Base-by-base conservation (phyloP, 257 asterid species). In the Fraxinus anomala region DNA sequence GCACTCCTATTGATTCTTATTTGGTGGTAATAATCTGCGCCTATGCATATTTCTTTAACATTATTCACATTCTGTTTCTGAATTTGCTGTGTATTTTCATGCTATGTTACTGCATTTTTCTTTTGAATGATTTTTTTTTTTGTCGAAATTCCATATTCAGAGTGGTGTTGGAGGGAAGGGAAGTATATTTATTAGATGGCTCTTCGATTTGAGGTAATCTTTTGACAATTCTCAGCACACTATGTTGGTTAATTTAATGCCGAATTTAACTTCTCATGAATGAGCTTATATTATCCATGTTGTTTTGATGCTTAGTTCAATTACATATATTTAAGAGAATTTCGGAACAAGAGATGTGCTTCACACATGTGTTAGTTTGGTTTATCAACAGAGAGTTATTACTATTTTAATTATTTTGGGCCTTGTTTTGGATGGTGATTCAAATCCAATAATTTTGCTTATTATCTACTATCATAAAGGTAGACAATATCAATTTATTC, bases 161-260 rank as follows among this genome's bases (percentile, higher is more conserved):
- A 56, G 66, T 21, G 28, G 66, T 56, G 66, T 28, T 56, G 28
- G 12, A 21, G 26, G 66, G 66, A 23, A 56, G 26, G 66, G 24
- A 47, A 47, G 54, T 47, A 47, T 8, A 31, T 72, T 26, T 37
- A 26, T 78, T 56, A 71, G 65, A 83, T 85, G 89, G 89, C 89
- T 74, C 86, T 87, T 72, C 87, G 84, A 40, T 87, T 87, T 79
- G 91, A 85, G 88, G 87, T 87, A 73, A 26, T 5, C n/a, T 33
- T 8, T 28, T 44, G 8, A 14, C 59, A 51, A n/a, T 14, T 65
- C 69, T 73, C 2, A 68, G 28, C 34, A 24, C 51, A 36, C 9
- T 26, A 30, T 59, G 44, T 42, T 24, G 76, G 30, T 59, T 31
- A 40, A 40, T 40, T 40, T 40, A 11, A 54, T 56, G 26, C 66